Percentiles rank a stretch among this genome's conserved stretches.
phyloP scores from a whole-genome alignment of 441 rosid genomes.

The Erysimum pusillum region DNA sequence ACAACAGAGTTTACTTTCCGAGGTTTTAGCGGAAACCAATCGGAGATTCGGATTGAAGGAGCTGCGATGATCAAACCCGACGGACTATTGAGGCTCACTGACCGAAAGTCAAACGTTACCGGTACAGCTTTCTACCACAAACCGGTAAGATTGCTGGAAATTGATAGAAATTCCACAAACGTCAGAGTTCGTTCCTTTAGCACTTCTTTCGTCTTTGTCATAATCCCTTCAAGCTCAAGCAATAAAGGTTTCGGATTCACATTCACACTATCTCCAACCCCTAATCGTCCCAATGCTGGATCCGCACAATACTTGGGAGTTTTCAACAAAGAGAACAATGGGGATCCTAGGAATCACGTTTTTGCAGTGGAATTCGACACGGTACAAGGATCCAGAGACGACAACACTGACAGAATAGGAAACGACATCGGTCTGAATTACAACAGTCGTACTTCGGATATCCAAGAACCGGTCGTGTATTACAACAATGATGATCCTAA shows the following conservation, averaged over 20 bases:
- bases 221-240: slow-evolving; percentile 50
- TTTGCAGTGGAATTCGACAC: slow-evolving; percentile 79
- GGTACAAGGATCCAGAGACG: slow-evolving; percentile 57
- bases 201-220: slow-evolving; percentile 66
- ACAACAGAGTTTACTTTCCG: slow-evolving; percentile 50
- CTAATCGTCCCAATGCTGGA: slow-evolving; percentile 52
- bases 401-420: slow-evolving; percentile 47
- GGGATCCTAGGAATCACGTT: slow-evolving; percentile 47
- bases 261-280: slow-evolving; percentile 62
- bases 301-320: slow-evolving; percentile 65
- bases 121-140: slow-evolving; percentile 67
- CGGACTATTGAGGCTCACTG: slow-evolving; percentile 62
- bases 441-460: slow-evolving; percentile 50
- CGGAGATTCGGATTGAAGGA: slow-evolving; percentile 3
- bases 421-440: slow-evolving; percentile 66
- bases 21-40: slow-evolving; percentile 52
- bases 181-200: slow-evolving; percentile 53
- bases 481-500: not conserved
- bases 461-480: slow-evolving; percentile 46
- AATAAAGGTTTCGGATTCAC: slow-evolving; percentile 73
- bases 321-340: slow-evolving; percentile 45
- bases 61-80: slow-evolving; percentile 48
- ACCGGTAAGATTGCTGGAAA: slow-evolving; percentile 48
- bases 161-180: not conserved
- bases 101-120: slow-evolving; percentile 39